A percentile compares a stretch with the other conserved stretches of the same genome.
phyloP scores from a whole-genome alignment of 345 rosid genomes.

The Rhodamnia rubescens region DNA sequence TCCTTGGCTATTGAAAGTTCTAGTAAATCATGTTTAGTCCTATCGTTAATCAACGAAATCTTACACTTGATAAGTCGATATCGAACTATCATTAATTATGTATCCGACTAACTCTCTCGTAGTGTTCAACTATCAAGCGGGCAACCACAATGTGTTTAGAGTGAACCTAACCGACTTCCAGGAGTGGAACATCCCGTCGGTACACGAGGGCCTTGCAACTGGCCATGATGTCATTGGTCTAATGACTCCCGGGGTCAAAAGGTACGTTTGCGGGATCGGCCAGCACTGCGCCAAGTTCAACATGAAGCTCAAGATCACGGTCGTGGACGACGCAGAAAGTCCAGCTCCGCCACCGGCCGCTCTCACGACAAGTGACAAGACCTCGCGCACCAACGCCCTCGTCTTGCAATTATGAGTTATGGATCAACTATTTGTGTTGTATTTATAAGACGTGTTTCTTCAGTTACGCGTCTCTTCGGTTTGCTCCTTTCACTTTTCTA shows the following conservation, averaged over 20 bases:
- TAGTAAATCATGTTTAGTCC: too few relatives aligned
- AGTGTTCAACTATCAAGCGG: slow-evolving; percentile 20
- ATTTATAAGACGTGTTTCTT: too few relatives aligned
- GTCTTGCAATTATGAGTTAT: neutral
- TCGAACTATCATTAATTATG: too few relatives aligned
- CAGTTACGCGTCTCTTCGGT: neutral
- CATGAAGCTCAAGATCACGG: slow-evolving; percentile 24
- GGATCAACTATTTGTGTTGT: too few relatives aligned
- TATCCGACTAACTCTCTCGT: neutral
- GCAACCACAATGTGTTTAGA: slow-evolving; percentile 21
- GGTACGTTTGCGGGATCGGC: slow-evolving; percentile 31
- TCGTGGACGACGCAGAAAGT: neutral
- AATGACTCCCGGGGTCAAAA: slow-evolving; percentile 15
- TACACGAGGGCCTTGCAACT: neutral
- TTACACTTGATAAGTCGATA: too few relatives aligned
- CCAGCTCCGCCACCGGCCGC: slow-evolving; percentile 3
- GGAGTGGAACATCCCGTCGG: slow-evolving; percentile 4
- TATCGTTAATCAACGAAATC: too few relatives aligned
- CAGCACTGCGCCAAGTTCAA: slow-evolving; percentile 14
- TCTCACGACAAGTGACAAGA: neutral
- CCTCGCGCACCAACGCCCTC: neutral
- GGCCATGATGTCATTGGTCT: slow-evolving; percentile 29
- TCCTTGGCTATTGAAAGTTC: too few relatives aligned
- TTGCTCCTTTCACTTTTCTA: too few relatives aligned
- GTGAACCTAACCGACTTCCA: slow-evolving; percentile 17